phyloP scores from a whole-genome alignment of 257 asterid genomes.

The Solanum chaucha region DNA sequence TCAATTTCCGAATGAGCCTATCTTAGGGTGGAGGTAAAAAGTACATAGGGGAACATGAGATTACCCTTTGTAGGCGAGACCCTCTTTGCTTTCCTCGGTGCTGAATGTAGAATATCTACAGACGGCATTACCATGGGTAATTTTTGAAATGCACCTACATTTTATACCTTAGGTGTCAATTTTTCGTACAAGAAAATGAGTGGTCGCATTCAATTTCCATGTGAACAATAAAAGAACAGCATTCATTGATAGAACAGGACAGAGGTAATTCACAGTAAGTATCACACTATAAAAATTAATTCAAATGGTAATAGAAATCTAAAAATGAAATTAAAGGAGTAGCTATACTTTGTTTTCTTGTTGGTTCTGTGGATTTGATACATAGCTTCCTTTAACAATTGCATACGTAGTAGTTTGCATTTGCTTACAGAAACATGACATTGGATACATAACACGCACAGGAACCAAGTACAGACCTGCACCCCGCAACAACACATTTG shows the following conservation, averaged over 20 bases:
- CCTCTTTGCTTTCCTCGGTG: too few relatives aligned
- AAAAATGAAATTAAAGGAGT: not conserved
- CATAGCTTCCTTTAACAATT: conserved; percentile 67
- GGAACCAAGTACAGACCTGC: conserved; percentile 41
- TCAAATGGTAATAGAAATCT: not conserved
- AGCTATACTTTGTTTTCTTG: conserved; percentile 17
- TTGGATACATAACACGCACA: conserved; percentile 16
- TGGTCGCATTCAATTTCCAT: not conserved
- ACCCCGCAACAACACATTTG: not conserved
- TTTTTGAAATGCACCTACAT: conserved; percentile 93
- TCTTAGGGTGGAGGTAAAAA: too few relatives aligned
- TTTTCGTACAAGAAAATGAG: conserved; percentile 29
- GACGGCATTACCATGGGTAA: conserved; percentile 28
- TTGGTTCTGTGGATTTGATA: conserved; percentile 34
- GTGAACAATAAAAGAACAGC: not conserved
- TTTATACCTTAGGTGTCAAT: conserved; percentile 21
- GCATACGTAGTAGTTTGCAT: conserved; percentile 60
- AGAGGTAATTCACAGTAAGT: not conserved
- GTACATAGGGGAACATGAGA: too few relatives aligned
- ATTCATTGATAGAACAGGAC: not conserved
- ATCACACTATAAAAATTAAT: not conserved
- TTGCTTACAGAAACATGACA: conserved; percentile 44
- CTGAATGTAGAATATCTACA: too few relatives aligned
- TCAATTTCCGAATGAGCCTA: too few relatives aligned
- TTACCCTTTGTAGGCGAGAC: too few relatives aligned